Evolutionary conservation across 2,329 filamentous ascomycete species (phyloP).

Genomic region (Piedraia hortae): DNA sequence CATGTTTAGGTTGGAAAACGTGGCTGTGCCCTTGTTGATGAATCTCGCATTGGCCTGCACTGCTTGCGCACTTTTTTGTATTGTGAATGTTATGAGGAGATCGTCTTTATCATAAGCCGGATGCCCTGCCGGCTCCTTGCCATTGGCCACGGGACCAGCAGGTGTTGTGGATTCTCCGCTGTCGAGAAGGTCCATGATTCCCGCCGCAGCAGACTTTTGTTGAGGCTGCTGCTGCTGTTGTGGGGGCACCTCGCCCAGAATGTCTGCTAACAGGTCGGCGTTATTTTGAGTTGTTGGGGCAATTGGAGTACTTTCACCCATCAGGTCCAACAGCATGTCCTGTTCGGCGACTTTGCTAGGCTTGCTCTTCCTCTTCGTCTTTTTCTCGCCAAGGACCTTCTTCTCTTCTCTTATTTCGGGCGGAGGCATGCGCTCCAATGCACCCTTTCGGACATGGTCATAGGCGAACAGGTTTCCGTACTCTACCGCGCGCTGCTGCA

Average conservation of each 20-base stretch:
- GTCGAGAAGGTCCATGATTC: slow-evolving; percentile 80
- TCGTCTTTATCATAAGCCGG: slow-evolving; percentile 70
- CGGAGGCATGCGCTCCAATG: slow-evolving; percentile 91
- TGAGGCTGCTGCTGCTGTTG: slow-evolving; percentile 5
- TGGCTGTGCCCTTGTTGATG: slow-evolving; percentile 35
- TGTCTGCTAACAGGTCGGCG: slow-evolving; percentile 71
- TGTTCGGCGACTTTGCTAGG: slow-evolving; percentile 64
- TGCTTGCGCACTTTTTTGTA: slow-evolving; percentile 55
- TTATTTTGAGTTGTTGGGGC: slow-evolving; percentile 35
- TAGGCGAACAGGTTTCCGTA: slow-evolving; percentile 85
- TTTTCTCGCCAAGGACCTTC: slow-evolving; percentile 58
- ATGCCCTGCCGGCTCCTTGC: slow-evolving; percentile 23
- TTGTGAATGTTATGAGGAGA: slow-evolving; percentile 49
- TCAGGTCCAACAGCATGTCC: slow-evolving; percentile 73
- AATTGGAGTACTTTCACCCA: slow-evolving; percentile 48
- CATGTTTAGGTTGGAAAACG: slow-evolving; percentile 43
- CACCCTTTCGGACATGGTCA: slow-evolving; percentile 63
- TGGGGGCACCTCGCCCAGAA: slow-evolving; percentile 37
- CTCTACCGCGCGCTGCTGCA: slow-evolving; percentile 86
- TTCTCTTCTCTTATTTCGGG: slow-evolving; percentile 94
- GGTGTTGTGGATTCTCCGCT: slow-evolving; percentile 14
- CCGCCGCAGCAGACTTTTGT: slow-evolving; percentile 16
- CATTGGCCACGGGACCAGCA: slow-evolving; percentile 9
- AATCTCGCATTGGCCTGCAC: slow-evolving; percentile 69
- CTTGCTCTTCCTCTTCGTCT: slow-evolving; percentile 36